Evolutionary conservation across 768 basidiomycete genomes (phyloP), one percentile per base, ranked within the genome.

Genomic region (Tephrocybe sp.): DNA sequence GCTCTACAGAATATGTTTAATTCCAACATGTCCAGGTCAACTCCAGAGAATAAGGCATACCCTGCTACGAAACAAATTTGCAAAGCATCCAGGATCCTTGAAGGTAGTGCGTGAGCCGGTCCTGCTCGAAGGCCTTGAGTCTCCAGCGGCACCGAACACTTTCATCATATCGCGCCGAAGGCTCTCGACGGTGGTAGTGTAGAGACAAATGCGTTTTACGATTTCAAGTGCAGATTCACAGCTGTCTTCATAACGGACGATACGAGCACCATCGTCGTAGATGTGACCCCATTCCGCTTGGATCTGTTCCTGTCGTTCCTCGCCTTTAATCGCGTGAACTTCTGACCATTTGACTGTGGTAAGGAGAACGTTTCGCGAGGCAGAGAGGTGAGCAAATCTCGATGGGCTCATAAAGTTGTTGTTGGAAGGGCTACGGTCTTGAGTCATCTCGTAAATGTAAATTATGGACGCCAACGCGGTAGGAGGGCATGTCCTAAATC

Each of bases 291-390:
- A 57, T 48, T 13, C 22, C 23, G 13, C 49, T 22, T 53, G 43
- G 49, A 43, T 47, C 8, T 11, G 46, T 38, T 46, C 27, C 7
- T 57, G 41, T 2, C 51, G 36, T 25, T 44, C 22, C 27, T 58
- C 57, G 15, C 46, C 47, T 11, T 19, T 34, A 23, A 34, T n/a
- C 6, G 22, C 23, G 3, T 15, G 22, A 4, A 60, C 34, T 11
- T 52, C 46, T n/a, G 55, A 53, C 61, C 61, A 60, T 18, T 51
- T 45, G 1, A 56, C 58, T 1, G 61, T 58, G 3, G 58, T 52
- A 0, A 60, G 24, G 29, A 55, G 36, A 10, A 62, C 45, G 31
- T 58, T 56, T 12, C 34, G 36, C 19, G 49, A 33, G 0, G 50
- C 47, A 3, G 55, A 34, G 2, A 44, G 19, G 1, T 52, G 53